Conservation (phyloP, 306 rosid genomes). For the Malus domestica region DNA sequence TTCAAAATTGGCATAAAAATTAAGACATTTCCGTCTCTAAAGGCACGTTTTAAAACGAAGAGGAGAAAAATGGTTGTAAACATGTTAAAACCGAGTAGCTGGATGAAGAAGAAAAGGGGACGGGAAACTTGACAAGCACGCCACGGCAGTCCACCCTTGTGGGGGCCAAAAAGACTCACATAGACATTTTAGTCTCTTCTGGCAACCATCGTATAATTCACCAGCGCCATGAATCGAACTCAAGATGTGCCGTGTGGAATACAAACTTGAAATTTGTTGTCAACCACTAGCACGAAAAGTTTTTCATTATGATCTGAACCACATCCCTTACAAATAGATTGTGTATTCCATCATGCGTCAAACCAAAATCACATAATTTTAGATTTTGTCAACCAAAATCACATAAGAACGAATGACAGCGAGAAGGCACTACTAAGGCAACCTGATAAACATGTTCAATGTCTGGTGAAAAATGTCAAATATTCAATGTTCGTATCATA, state of each 20-base stretch:
- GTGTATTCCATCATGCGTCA: neutral
- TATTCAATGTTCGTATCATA: neutral
- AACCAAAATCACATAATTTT: neutral
- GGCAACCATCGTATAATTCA: too few species aligned
- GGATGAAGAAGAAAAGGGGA: neutral
- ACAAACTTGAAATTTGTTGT: accelerated
- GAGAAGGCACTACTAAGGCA: neutral
- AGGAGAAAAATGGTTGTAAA: neutral
- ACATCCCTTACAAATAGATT: too few species aligned
- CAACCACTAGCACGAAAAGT: too few species aligned
- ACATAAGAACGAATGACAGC: neutral
- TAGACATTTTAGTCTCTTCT: too few species aligned
- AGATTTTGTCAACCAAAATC: too few species aligned
- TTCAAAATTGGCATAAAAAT: neutral
- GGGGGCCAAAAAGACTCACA: too few species aligned
- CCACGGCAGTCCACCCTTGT: too few species aligned
- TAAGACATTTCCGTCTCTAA: neutral
- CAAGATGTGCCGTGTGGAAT: too few species aligned
- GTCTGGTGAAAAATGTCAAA: neutral
- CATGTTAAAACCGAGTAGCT: neutral
- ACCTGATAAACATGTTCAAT: neutral
- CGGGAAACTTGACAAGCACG: too few species aligned
- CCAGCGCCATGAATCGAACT: accelerated
- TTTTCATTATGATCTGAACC: too few species aligned
- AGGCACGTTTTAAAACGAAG: neutral